Evolutionary conservation across 345 rosid species (phyloP), one percentile per base, ranked within the genome.

Genomic region (Salix purpurea): DNA sequence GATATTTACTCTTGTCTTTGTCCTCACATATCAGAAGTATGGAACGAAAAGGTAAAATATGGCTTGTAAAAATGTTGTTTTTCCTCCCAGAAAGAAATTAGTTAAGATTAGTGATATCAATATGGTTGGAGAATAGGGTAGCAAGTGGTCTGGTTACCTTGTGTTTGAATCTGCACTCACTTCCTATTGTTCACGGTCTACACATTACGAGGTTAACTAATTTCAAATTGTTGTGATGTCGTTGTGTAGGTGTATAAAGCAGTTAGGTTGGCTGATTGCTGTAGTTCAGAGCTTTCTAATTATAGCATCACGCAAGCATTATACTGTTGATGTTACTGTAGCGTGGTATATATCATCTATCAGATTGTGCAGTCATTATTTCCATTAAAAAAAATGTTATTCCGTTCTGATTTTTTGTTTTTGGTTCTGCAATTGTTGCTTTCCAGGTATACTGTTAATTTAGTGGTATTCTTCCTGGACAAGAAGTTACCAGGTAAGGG

Each of bases 261-360:
- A 90, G 42, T 48, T 87, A 71, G 99, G 89, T 16, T 96, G 99
- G 98, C 77, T 88, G 78, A 74, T 74, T 79, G 99, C 97, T 58
- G 78, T 89, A n/a, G 74, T 88, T 81, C 99, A 91, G 86, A 96
- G 99, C 87, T 83, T 94, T 71, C 79, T 96, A 87, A 96, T 96
- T 56, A 72, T 96, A 69, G 98, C 99, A 24, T 96, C 99, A 40
- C 92, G 98, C 81, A 96, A 96, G 84, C 99, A 96, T 90, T 96
- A 96, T 89, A 89, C 93, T 0, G 98, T 94, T 10, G 99, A 96
- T 46, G 89, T 96, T 0, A 97, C 94, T 69, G 99, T 96, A 81
- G 99, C 99, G 28, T 94, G 99, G 99, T 96, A 84, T 67, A 85
- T 19, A 23, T 18, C 67, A 75, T 62, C 15, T 23, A 2, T 2